Conservation (phyloP, 2,329 filamentous ascomycete species). For the Teratosphaeria viscida region DNA sequence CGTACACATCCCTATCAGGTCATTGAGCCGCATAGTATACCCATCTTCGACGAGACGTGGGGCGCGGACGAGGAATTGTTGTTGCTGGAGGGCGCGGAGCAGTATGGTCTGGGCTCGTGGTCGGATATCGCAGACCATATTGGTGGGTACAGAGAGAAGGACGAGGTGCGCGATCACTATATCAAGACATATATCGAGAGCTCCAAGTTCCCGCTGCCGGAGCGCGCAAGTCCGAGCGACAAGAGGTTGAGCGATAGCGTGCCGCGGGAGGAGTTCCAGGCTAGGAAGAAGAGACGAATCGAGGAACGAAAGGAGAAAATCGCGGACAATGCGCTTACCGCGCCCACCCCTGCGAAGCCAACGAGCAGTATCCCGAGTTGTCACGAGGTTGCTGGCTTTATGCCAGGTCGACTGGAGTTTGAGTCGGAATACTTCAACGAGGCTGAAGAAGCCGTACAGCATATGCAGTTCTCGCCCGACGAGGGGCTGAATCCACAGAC, state of each 20-base stretch:
- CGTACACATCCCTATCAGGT: slow-evolving; percentile 80
- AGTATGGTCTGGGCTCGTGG: slow-evolving; percentile 94
- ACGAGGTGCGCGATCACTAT: slow-evolving; percentile 94
- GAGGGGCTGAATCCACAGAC: slow-evolving; percentile 81
- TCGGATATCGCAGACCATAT: slow-evolving; percentile 97
- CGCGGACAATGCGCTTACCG: slow-evolving; percentile 70
- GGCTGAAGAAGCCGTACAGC: slow-evolving; percentile 92
- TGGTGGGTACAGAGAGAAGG: slow-evolving; percentile 84
- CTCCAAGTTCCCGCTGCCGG: slow-evolving; percentile 72
- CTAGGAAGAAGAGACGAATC: slow-evolving; percentile 83
- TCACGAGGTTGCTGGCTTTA: slow-evolving; percentile 96
- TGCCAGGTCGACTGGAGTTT: slow-evolving; percentile 94
- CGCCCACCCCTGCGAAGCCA: slow-evolving; percentile 79
- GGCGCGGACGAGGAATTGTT: slow-evolving; percentile 95
- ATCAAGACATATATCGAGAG: slow-evolving; percentile 79
- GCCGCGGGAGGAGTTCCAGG: slow-evolving; percentile 84
- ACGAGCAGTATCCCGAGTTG: slow-evolving; percentile 91
- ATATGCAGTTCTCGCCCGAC: slow-evolving; percentile 96
- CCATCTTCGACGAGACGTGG: slow-evolving; percentile 91
- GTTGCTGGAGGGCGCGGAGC: slow-evolving; percentile 85
- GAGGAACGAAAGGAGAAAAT: slow-evolving; percentile 81
- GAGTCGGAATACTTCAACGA: slow-evolving; percentile 97
- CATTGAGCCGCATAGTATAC: slow-evolving; percentile 96
- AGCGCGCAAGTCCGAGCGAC: slow-evolving; percentile 74
- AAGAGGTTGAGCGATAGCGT: slow-evolving; percentile 68